Conservation (phyloP, 2,329 filamentous ascomycete species). For the Neurospora sp. region DNA sequence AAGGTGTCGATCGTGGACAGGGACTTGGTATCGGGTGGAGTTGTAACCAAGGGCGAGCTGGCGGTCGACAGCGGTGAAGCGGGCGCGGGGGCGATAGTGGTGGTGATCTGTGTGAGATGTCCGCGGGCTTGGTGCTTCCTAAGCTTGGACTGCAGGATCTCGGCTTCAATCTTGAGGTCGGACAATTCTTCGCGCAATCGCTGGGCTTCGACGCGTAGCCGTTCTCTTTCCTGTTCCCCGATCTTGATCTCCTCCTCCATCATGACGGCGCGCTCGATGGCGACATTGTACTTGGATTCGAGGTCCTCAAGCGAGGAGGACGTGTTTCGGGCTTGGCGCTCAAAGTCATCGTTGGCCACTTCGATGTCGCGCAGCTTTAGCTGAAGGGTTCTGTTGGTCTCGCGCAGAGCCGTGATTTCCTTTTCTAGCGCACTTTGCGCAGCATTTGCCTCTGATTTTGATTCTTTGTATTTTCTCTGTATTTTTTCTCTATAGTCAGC, state of each 20-base stretch:
- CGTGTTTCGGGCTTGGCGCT: constrained; percentile 90
- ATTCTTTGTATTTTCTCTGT: constrained; percentile 91
- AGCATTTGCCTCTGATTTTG: constrained; percentile 75
- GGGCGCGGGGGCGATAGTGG: constrained; percentile 56
- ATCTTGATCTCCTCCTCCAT: constrained; percentile 90
- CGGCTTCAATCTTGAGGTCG: constrained; percentile 88
- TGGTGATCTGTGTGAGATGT: constrained; percentile 50
- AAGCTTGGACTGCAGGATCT: constrained; percentile 90
- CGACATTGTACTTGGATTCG: constrained; percentile 92
- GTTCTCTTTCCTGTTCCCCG: constrained; percentile 86
- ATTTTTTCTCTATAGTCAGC: not conserved
- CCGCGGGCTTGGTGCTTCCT: constrained; percentile 53
- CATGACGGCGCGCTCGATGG: constrained; percentile 85
- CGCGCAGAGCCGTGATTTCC: constrained; percentile 85
- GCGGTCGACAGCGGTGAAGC: constrained; percentile 76
- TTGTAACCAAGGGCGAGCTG: constrained; percentile 83
- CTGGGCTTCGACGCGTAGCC: constrained; percentile 81
- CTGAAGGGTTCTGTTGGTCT: constrained; percentile 71
- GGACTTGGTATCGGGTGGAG: constrained; percentile 66
- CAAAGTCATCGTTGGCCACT: constrained; percentile 96
- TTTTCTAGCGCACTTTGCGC: constrained; percentile 86
- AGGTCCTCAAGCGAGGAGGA: constrained; percentile 93
- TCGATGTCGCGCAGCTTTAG: constrained; percentile 87
- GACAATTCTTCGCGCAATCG: constrained; percentile 82
- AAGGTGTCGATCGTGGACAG: constrained; percentile 46